Percentiles rank a stretch among this genome's conserved stretches.
Conservation (phyloP, 2,329 filamentous ascomycete species). For the Escovopsis weberi region DNA sequence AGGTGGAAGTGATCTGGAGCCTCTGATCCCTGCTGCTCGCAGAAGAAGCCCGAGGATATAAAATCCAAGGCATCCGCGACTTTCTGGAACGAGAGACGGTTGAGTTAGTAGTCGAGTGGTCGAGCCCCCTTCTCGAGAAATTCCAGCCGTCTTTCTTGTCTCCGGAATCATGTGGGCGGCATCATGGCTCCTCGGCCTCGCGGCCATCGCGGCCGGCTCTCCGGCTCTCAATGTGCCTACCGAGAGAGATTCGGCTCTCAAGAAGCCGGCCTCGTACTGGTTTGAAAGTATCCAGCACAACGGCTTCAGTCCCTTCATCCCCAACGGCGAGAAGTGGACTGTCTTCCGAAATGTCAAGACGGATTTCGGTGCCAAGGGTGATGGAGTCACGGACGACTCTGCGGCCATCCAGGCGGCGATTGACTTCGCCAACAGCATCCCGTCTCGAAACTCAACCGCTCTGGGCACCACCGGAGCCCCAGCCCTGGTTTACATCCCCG, state of each 20-base stretch:
- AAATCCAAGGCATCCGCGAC: no score
- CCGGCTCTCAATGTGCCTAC: not conserved
- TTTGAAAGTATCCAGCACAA: conserved; percentile 8
- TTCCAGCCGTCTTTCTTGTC: not conserved
- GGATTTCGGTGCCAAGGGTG: conserved; percentile 52
- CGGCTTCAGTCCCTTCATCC: conserved; percentile 8
- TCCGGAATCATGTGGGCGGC: not conserved
- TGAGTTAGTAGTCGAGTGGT: no score
- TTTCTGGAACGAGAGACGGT: no score
- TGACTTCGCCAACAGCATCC: conserved; percentile 6
- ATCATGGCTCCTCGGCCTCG: conserved; percentile 2
- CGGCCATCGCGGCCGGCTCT: conserved; percentile 1
- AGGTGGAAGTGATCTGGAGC: no score
- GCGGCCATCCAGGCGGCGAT: conserved; percentile 41
- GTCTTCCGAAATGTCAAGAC: conserved; percentile 52
- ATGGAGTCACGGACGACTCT: conserved; percentile 57
- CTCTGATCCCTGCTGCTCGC: no score
- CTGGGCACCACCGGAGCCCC: conserved; percentile 8
- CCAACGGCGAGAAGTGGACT: conserved; percentile 20
- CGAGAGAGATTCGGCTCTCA: not conserved
- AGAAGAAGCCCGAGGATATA: no score
- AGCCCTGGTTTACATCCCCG: conserved; percentile 15
- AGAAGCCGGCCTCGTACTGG: conserved; percentile 4
- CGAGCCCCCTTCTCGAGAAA: no score
- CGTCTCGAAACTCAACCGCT: conserved; percentile 3